Percentiles rank a stretch among this genome's conserved stretches.
These are phyloP conservation scores for Penicillium macrosclerotiorum DNA, from an alignment of 495 filamentous ascomycete genomes.

Conservation along the genomic window DNA sequence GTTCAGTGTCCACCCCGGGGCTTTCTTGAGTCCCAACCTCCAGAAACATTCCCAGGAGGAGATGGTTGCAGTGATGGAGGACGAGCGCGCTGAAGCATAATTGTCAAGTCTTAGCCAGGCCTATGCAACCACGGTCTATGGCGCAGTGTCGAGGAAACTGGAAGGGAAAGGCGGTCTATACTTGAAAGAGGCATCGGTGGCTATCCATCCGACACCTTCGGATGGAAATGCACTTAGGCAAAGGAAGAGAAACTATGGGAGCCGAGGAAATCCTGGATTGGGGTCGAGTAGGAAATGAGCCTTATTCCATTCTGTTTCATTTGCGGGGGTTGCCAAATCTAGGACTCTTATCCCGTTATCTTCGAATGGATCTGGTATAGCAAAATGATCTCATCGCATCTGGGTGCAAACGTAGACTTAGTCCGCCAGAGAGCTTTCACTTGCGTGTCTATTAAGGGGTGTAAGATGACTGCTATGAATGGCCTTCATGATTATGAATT, in stretches of 20 bases:
- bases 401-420: no score
- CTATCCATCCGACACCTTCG: neutral
- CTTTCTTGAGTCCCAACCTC: conserved; percentile 23
- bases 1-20: conserved; percentile 36
- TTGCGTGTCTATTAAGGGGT: no score
- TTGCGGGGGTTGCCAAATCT: no score
- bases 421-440: no score
- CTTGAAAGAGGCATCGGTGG: conserved; percentile 22
- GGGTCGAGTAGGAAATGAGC: neutral
- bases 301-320: no score
- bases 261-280: neutral
- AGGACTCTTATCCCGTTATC: no score
- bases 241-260: neutral
- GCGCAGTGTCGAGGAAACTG: conserved; percentile 33
- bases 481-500: no score
- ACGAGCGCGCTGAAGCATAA: conserved; percentile 18
- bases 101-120: conserved; percentile 34
- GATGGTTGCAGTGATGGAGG: conserved; percentile 3
- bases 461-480: no score
- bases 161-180: conserved; percentile 36
- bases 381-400: no score
- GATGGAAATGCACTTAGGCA: neutral
- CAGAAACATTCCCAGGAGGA: conserved; percentile 12
- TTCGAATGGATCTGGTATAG: no score
- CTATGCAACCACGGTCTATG: conserved; percentile 38